Conservation (phyloP, 345 rosid genomes). For the Euclidium syriacum region DNA sequence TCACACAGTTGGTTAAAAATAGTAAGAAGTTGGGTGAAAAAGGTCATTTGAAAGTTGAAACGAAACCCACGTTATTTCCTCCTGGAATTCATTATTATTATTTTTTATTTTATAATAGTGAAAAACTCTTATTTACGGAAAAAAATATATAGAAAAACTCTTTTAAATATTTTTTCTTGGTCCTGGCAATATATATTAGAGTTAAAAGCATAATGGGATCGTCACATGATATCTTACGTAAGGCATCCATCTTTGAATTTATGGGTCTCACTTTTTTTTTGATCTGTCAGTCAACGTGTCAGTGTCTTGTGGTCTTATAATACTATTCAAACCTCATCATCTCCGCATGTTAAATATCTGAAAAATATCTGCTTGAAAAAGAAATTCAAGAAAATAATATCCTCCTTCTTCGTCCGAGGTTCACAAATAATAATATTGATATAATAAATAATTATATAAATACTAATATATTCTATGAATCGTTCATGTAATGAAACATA, state of each 20-base stretch:
- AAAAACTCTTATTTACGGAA: no score
- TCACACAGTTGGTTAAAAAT: background rate
- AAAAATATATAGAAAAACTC: no score
- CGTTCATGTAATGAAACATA: no score
- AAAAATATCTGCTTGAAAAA: no score
- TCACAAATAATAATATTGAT: background rate
- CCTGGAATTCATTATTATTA: no score
- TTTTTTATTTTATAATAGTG: no score
- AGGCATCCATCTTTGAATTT: background rate
- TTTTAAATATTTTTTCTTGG: no score
- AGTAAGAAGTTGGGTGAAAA: slow-evolving; percentile 7
- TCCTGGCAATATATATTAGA: no score
- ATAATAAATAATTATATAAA: background rate
- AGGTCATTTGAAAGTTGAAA: background rate
- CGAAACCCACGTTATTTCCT: background rate
- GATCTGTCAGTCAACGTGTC: background rate
- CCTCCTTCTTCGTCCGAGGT: slow-evolving; percentile 7
- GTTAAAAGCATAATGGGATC: no score
- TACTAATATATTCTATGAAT: no score
- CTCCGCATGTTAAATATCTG: background rate
- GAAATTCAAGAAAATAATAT: no score
- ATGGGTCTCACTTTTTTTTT: background rate
- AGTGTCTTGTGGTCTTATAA: background rate
- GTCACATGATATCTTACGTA: background rate
- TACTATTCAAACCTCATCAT: background rate